Evolutionary conservation across 805 yeast species (phyloP).

Genomic region (Starmerella khaoyaiensis): DNA sequence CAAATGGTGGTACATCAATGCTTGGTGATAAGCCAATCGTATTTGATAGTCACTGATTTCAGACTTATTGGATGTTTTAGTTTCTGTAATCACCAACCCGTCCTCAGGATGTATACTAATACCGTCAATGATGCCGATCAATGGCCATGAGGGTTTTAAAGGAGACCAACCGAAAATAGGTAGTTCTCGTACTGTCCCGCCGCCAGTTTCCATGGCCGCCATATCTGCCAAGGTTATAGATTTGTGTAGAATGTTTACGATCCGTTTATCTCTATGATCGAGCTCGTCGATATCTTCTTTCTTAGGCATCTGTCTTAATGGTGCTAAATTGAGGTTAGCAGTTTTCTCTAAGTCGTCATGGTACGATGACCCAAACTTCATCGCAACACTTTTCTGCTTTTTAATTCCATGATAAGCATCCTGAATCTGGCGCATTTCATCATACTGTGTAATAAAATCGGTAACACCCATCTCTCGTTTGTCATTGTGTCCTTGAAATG

Average conservation of each 20-base stretch:
- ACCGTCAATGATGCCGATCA: slow-evolving; percentile 25
- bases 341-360: slow-evolving; percentile 10
- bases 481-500: too few relatives aligned
- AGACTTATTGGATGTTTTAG: slow-evolving; percentile 21
- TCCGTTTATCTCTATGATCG: not conserved
- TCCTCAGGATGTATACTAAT: slow-evolving; percentile 4
- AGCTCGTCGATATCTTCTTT: not conserved
- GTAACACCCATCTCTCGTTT: slow-evolving; percentile 9
- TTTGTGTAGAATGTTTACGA: slow-evolving; percentile 18
- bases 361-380: slow-evolving; percentile 10
- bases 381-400: not conserved
- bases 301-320: too few relatives aligned
- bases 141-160: slow-evolving; percentile 11
- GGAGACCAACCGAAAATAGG: slow-evolving; percentile 22
- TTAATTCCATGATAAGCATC: slow-evolving; percentile 1
- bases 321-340: too few relatives aligned
- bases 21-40: slow-evolving; percentile 27
- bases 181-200: slow-evolving; percentile 22
- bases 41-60: slow-evolving; percentile 12
- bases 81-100: slow-evolving; percentile 22
- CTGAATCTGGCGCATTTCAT: slow-evolving; percentile 12
- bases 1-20: slow-evolving; percentile 23
- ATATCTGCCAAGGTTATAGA: slow-evolving; percentile 11
- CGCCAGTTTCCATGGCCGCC: not conserved
- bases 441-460: slow-evolving; percentile 15